These are phyloP conservation scores for Candida ulmi DNA, from an alignment of 805 yeast species.

Conservation along the genomic window DNA sequence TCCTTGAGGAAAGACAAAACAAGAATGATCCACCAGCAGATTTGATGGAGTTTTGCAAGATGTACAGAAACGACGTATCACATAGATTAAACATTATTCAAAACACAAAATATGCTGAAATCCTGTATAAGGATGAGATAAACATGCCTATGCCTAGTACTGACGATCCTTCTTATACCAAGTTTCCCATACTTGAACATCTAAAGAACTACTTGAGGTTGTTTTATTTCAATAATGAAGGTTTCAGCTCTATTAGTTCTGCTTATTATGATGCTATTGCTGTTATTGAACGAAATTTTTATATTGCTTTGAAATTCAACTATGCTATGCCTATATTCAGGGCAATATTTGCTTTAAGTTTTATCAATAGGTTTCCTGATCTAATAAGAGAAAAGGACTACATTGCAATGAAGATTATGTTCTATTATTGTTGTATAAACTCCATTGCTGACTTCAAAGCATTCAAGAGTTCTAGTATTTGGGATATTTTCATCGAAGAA, in stretches of 20 bases:
- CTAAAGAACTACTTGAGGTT: slow-evolving; percentile 8
- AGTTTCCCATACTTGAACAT: slow-evolving; percentile 14
- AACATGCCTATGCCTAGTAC: slow-evolving; percentile 9
- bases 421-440: slow-evolving; percentile 12
- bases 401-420: slow-evolving; percentile 18
- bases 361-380: slow-evolving; percentile 1
- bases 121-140: slow-evolving; percentile 12
- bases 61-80: slow-evolving; percentile 4
- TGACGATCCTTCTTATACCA: slow-evolving; percentile 1
- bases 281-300: slow-evolving; percentile 12
- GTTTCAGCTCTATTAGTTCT: not conserved
- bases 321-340: slow-evolving; percentile 18
- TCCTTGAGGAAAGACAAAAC: slow-evolving; percentile 2
- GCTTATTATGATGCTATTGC: slow-evolving; percentile 7
- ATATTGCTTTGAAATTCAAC: slow-evolving; percentile 12
- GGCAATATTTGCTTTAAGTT: slow-evolving; percentile 6
- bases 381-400: slow-evolving; percentile 13
- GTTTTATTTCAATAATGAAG: not conserved
- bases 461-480: slow-evolving; percentile 9
- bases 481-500: slow-evolving; percentile 17
- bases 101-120: slow-evolving; percentile 8
- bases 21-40: slow-evolving; percentile 4
- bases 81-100: slow-evolving; percentile 2
- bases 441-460: slow-evolving; percentile 19
- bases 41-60: slow-evolving; percentile 12